A percentile compares a stretch with the other conserved stretches of the same genome.
These are phyloP conservation scores for Citrus unshiu DNA, from an alignment of 345 rosid species.

Conservation along the genomic window DNA sequence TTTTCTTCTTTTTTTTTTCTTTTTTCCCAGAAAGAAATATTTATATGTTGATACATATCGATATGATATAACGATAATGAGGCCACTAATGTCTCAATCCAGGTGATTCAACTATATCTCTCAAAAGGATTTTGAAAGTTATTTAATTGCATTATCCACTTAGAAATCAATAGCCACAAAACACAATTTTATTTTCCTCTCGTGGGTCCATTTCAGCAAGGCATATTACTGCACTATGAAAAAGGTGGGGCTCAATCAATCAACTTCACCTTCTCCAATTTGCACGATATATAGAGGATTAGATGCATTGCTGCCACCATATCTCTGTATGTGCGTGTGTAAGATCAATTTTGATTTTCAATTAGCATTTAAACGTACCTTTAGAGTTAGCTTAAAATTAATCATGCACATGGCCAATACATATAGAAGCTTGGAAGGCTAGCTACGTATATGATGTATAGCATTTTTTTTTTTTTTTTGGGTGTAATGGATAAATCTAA, in stretches of 20 bases:
- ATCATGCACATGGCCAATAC: no score
- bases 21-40: no score
- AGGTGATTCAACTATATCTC: conserved; percentile 54
- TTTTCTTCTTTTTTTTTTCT: no score
- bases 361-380: no score
- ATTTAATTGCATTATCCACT: conserved; percentile 26
- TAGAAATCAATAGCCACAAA: conserved; percentile 20
- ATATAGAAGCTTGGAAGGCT: no score
- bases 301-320: neutral
- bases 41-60: no score
- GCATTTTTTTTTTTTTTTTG: no score
- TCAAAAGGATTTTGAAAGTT: neutral
- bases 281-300: neutral
- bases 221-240: conserved; percentile 23
- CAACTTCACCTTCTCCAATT: conserved; percentile 25
- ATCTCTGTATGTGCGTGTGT: neutral
- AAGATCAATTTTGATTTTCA: no score
- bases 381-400: no score
- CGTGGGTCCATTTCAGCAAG: conserved; percentile 12
- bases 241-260: conserved; percentile 42
- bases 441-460: no score
- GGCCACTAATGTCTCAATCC: conserved; percentile 51
- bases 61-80: conserved; percentile 15
- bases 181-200: neutral
- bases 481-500: no score